Evolutionary conservation across 2,329 filamentous ascomycete genomes (phyloP).

Genomic region (Colletotrichum phormii): DNA sequence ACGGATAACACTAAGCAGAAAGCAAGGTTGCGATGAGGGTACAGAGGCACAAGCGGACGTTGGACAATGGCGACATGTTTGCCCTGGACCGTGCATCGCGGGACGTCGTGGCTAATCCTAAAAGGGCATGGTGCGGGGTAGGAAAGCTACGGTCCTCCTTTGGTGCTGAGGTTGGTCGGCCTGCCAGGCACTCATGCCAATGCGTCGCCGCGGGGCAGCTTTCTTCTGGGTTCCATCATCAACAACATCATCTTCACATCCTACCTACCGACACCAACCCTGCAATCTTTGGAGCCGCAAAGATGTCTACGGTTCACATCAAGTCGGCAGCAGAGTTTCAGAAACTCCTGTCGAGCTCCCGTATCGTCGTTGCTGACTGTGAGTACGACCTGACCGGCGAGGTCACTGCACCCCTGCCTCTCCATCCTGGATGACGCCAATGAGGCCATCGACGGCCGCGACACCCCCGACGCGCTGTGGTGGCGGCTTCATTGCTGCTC

Average conservation of each 20-base stretch:
- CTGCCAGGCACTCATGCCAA: conserved; percentile 1
- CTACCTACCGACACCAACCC: conserved; percentile 2
- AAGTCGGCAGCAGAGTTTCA: conserved; percentile 73
- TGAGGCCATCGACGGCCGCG: neutral
- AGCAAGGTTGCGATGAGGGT: neutral
- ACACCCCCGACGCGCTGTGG: neutral
- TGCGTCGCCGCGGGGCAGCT: conserved; percentile 24
- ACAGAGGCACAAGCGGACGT: neutral
- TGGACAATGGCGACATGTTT: neutral
- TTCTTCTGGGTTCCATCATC: conserved; percentile 31
- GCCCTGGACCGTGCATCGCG: neutral
- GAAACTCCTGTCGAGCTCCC: conserved; percentile 75
- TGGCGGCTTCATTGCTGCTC: neutral
- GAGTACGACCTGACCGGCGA: conserved; percentile 54
- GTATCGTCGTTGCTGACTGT: conserved; percentile 91
- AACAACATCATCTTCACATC: conserved; percentile 10
- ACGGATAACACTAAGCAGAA: neutral
- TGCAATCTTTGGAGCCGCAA: conserved; percentile 38
- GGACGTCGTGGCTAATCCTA: conserved; percentile 4
- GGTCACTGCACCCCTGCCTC: conserved; percentile 42
- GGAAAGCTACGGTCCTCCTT: conserved; percentile 15
- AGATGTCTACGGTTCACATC: conserved; percentile 44
- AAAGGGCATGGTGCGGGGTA: conserved; percentile 37
- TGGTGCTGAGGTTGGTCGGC: conserved; percentile 2
- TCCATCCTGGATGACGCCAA: conserved; percentile 31